Base-by-base conservation (phyloP, 1,284 basidiomycete genomes). In the Ceratobasidium sp. region DNA sequence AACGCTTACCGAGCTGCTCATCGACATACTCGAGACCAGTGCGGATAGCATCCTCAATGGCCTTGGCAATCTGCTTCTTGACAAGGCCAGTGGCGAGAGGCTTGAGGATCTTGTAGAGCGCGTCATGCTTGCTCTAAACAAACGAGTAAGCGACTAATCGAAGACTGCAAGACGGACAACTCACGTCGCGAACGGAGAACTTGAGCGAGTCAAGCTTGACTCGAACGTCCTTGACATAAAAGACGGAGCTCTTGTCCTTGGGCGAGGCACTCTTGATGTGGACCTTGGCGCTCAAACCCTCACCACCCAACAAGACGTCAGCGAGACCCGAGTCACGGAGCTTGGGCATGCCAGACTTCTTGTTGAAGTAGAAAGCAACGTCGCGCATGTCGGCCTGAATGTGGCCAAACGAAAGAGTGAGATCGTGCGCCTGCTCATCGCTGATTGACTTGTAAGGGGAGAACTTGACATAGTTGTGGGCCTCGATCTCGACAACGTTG, bases 321-420 rank as follows among this genome's bases (percentile, higher is more conserved):
- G 95, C 95, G 34, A 96, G 79, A 73, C 96, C 96, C n/a, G 87
- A 89, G 81, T 98, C 96, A 50, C 81, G 85, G 77, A 97, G 80
- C 82, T 90, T 92, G 10, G 90, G 87, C 75, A 93, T 85, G 3
- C 92, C 92, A 0, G 81, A 83, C 83, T 92, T 92, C 82, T 86
- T 90, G 73, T 81, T 83, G 77, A 92, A 93, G 77, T 90, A 94
- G 78, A 97, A 96, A 13, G 90, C 88, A 22, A 97, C 92, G 75
- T 97, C 94, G 43, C 91, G 86, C 84, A 97, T 90, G 76, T 96
- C 94, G n/a, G 91, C 90, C 79, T 98, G 96, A 76, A 98, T 92
- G 79, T 98, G 95, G 31, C 83, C 82, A 42, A 95, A 82, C 5
- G 85, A 87, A 69, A 96, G 76, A 17, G 83, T 87, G 75, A 95